Percentiles rank a stretch among this genome's conserved stretches.
phyloP scores from a whole-genome alignment of 352 stramenopile species.

The Phytopythium chamaehyphon region DNA sequence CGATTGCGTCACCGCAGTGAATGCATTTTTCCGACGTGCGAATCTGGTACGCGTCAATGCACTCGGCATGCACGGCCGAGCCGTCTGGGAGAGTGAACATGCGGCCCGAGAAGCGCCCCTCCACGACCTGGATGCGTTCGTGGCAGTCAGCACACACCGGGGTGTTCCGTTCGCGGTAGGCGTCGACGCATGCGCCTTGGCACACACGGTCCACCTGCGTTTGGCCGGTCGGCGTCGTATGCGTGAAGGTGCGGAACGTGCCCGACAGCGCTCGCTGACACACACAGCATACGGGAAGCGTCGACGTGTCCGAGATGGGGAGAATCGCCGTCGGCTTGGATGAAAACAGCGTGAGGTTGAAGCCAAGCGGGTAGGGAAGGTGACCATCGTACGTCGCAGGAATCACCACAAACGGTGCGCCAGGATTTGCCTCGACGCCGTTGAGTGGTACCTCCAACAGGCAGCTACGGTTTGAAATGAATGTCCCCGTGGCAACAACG shows the following conservation, averaged over 20 bases:
- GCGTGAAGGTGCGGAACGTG: conserved; percentile 67
- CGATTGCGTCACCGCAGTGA: conserved; percentile 76
- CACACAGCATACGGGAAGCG: conserved; percentile 60
- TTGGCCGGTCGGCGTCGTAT: conserved; percentile 35
- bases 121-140: conserved; percentile 70
- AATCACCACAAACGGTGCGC: conserved; percentile 60
- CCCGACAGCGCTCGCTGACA: conserved; percentile 57
- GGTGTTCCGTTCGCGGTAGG: conserved; percentile 74
- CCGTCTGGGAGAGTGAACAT: conserved; percentile 79
- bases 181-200: conserved; percentile 62
- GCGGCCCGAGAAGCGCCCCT: conserved; percentile 68
- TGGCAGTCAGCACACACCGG: conserved; percentile 72
- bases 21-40: conserved; percentile 74
- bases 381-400: conserved; percentile 65
- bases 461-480: conserved; percentile 83
- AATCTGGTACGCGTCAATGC: conserved; percentile 84
- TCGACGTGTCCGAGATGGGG: conserved; percentile 55
- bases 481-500: conserved; percentile 74
- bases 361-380: conserved; percentile 45
- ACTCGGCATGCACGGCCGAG: conserved; percentile 75
- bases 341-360: conserved; percentile 53
- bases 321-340: conserved; percentile 56
- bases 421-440: conserved; percentile 16
- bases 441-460: conserved; percentile 52
- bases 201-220: conserved; percentile 72